Base-by-base conservation (phyloP, 2,329 filamentous ascomycete genomes). In the Fusarium sambucinum region DNA sequence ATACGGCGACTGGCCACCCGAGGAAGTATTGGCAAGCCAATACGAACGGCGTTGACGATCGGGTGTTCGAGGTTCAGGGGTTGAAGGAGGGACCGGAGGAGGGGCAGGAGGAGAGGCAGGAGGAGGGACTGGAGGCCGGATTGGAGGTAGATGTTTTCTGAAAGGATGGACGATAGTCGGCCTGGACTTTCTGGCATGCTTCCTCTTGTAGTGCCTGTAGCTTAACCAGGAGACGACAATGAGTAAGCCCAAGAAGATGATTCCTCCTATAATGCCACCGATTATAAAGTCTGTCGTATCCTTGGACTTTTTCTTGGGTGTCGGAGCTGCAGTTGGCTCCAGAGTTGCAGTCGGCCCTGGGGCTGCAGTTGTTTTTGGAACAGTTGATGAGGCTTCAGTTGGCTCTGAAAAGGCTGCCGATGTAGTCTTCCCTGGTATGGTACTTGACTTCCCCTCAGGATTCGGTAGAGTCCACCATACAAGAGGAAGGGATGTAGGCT, bases 381-480 rank as follows among this genome's bases (percentile, higher is more conserved):
- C 8, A 8, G 27, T 9, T 2, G 27, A 27, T 27, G 27, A 9
- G 23, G 7, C 7, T 7, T 27, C 35, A 5, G 41, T 45, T 13
- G 35, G 21, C 7, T 29, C 5, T n/a, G 30, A 9, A 11, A 44
- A 23, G 35, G 14, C 1, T 23, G 32, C 17, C 13, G 32, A 40
- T 11, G n/a, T 30, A 13, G 50, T 52, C 5, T 21, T 19, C 45
- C 27, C 47, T 17, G 13, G 11, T 10, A 32, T 5, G 3, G 40
- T 40, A 29, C 29, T 53, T 3, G 6, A 13, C 5, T 48, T 37
- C 8, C 54, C 52, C 23, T 25, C 23, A 3, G 64, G 38, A 2
- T 37, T 19, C 29, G 44, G 35, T 5, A 64, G 32, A 33, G 50
- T 59, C 21, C 54, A 41, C 35, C 50, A 59, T 8, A 27, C 21